Base-by-base conservation (phyloP, 768 basidiomycete species). In the Goffeauzyma gilvescens region DNA sequence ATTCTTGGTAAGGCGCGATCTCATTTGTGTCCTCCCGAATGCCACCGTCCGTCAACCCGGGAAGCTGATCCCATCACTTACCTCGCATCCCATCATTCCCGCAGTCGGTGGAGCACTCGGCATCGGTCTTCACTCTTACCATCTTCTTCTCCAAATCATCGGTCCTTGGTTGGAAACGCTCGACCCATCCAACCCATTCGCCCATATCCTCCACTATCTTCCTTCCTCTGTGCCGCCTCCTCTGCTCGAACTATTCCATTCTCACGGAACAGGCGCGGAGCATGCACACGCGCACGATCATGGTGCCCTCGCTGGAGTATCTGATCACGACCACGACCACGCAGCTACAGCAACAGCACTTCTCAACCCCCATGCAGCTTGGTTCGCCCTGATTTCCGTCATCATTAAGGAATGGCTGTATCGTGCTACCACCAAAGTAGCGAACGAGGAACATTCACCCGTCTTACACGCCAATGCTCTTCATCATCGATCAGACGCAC, bases 401-500 rank as follows among this genome's bases (percentile, higher is more conserved):
- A 38, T 84, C 3, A 64, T 72, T 47, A 98, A 98, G 59, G 93
- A 98, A 63, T 95, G 80, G 78, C 62, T 98, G 10, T 96, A 90
- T 64, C 70, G 87, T 32, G 67, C 78, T 34, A 96, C 87, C 35
- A 81, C 80, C 57, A 74, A 72, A 42, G 89, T 98, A 23, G 93
- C 90, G 9, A 76, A 83, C 44, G 75, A 84, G 53, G 87, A 95
- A 63, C 76, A 77, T 54, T 84, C 81, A 55, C 82, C 84, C 4
- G 93, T 98, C 0, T 66, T 98, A 40, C 68, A 79, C 15, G 93
- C 93, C n/a, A 98, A 96, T 60, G 93, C 90, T 5, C 72, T 87
- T 43, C 90, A 96, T 62, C 93, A 98, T 65, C 74, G 93, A n/a
- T 87, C 83, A 50, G 93, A 98, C 61, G 86, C 85, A 5, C 85